Conservation (phyloP, 208 protist species). For the Leishmania major region DNA sequence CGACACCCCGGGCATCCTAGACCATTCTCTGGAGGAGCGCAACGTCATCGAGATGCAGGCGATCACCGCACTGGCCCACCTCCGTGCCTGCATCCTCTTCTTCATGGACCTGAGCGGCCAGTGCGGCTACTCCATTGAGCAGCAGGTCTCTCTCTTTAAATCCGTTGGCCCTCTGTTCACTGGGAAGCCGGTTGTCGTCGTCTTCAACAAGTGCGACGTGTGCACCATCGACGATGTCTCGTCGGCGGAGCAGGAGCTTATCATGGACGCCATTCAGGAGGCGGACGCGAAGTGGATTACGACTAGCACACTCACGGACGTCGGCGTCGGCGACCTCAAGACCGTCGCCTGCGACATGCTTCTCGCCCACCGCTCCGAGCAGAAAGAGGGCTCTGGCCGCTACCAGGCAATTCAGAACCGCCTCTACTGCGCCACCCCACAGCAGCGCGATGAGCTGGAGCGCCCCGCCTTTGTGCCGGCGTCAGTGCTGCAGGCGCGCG, state of each 20-base stretch:
- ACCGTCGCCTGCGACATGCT: constrained; percentile 95
- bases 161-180: constrained; percentile 98
- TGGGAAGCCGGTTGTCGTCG: constrained; percentile 99
- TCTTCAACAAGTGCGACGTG: constrained; percentile 99
- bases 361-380: constrained; percentile 93
- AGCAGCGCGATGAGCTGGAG: constrained; percentile 89
- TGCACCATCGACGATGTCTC: constrained; percentile 91
- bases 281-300: constrained; percentile 88
- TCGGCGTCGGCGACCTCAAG: constrained; percentile 94
- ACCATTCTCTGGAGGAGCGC: constrained; percentile 99
- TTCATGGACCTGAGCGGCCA: constrained; percentile 99
- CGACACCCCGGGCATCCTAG: constrained; percentile 99
- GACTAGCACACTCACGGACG: constrained; percentile 96
- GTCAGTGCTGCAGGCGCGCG: constrained; percentile 62
- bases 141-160: constrained; percentile 98
- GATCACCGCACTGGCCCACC: constrained; percentile 99
- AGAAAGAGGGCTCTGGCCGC: constrained; percentile 93
- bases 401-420: constrained; percentile 93
- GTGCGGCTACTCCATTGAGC: constrained; percentile 98
- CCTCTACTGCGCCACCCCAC: constrained; percentile 89
- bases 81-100: constrained; percentile 98
- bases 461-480: constrained; percentile 80
- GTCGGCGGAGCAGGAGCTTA: constrained; percentile 80
- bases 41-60: constrained; percentile 99
- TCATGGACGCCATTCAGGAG: constrained; percentile 88